A percentile compares a stretch with the other conserved stretches of the same genome.
These are phyloP conservation scores for Cryphonectria parasitica DNA, from an alignment of 2,329 filamentous ascomycete genomes.

Conservation along the genomic window DNA sequence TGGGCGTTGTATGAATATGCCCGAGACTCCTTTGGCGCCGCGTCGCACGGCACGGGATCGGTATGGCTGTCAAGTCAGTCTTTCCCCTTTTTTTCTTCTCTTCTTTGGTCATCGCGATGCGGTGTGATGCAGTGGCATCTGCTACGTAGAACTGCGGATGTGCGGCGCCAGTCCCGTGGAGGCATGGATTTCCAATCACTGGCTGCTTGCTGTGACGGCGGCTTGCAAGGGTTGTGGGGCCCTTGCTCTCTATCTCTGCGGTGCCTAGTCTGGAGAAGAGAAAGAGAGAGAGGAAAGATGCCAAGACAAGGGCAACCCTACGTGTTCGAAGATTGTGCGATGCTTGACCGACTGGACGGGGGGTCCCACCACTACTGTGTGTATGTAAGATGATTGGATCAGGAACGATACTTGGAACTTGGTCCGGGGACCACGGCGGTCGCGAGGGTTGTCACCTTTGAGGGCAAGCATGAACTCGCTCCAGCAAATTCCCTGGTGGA, in stretches of 20 bases:
- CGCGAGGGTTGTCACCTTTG: not conserved
- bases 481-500: not conserved
- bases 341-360: not conserved
- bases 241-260: not conserved
- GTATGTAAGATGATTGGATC: conserved; percentile 2
- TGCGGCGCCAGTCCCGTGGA: not conserved
- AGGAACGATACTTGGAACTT: not conserved
- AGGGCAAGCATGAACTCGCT: conserved; percentile 3
- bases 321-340: not conserved
- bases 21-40: not conserved
- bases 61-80: not conserved
- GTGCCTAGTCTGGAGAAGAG: not conserved
- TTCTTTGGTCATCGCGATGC: not conserved
- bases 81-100: not conserved
- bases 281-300: not conserved
- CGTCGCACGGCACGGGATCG: not conserved
- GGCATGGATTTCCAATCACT: not conserved
- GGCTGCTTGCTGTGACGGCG: not conserved
- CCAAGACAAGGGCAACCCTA: not conserved
- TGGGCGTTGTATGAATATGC: not conserved
- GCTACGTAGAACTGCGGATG: not conserved
- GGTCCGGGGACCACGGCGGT: not conserved
- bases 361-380: not conserved
- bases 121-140: conserved; percentile 7
- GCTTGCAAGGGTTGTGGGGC: not conserved